Conservation (phyloP, 306 rosid genomes). For the Quercus variabilis region DNA sequence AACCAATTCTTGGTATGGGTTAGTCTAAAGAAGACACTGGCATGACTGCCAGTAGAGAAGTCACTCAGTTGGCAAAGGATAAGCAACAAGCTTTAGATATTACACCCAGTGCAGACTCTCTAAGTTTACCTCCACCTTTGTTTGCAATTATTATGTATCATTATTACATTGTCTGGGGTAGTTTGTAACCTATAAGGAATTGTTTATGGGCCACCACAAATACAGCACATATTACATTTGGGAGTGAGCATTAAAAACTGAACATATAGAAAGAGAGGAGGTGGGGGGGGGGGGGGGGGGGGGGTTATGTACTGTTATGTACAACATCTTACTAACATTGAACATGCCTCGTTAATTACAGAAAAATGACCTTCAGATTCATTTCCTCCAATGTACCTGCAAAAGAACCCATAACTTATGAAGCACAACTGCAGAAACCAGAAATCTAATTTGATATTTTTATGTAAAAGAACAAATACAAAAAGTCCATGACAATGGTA, state of each 20-base stretch:
- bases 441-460: background rate
- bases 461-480: background rate
- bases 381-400: slow-evolving; percentile 92
- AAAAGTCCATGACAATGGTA: background rate
- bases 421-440: slow-evolving; percentile 2
- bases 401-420: slow-evolving; percentile 19
- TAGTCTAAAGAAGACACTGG: background rate
- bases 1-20: background rate
- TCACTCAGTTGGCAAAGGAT: background rate
- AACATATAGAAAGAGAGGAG: background rate
- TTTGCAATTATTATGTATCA: background rate
- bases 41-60: background rate
- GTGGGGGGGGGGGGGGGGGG: no score
- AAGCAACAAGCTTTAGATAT: background rate
- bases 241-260: background rate
- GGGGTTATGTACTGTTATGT: background rate
- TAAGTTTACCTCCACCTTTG: background rate
- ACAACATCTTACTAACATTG: slow-evolving; percentile 77
- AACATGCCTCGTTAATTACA: slow-evolving; percentile 86
- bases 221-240: background rate
- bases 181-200: background rate
- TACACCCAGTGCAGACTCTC: background rate
- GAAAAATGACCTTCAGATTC: slow-evolving; percentile 81
- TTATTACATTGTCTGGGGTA: background rate
- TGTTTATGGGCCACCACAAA: background rate